These are phyloP conservation scores for Hericium rajendrae DNA, from an alignment of 768 basidiomycete genomes.

Conservation along the genomic window DNA sequence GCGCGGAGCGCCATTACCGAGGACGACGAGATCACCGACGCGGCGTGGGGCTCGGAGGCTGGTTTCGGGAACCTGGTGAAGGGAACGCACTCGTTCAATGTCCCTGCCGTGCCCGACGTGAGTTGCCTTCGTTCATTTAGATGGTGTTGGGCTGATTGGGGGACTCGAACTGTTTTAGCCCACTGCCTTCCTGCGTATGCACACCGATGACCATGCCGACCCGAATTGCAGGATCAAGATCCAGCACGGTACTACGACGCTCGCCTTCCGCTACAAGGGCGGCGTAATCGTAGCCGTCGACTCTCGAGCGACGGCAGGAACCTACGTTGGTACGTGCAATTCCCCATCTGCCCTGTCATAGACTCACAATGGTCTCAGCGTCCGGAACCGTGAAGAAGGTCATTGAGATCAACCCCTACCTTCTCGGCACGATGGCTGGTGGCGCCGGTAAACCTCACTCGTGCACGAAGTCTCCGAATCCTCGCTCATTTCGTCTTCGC, in stretches of 20 bases:
- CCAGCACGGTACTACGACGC: conserved; percentile 95
- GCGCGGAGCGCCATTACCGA: conserved; percentile 15
- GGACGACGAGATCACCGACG: conserved; percentile 46
- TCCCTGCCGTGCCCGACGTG: conserved; percentile 73
- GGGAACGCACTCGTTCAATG: conserved; percentile 55
- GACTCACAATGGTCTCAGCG: conserved; percentile 35
- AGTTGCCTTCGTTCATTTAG: conserved; percentile 21
- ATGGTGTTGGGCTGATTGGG: background rate
- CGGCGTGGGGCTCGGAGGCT: conserved; percentile 77
- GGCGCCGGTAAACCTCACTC: conserved; percentile 66
- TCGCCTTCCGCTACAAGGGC: conserved; percentile 93
- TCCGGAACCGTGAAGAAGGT: conserved; percentile 99
- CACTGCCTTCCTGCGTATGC: conserved; percentile 78
- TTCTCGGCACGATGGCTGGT: conserved; percentile 99
- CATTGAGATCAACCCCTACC: conserved; percentile 97
- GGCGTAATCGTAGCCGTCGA: conserved; percentile 99
- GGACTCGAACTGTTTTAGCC: conserved; percentile 46
- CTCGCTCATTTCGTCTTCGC: conserved; percentile 2
- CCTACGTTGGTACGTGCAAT: conserved; percentile 73
- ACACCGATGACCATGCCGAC: conserved; percentile 94
- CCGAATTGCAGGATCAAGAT: conserved; percentile 95
- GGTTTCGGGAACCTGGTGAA: conserved; percentile 69
- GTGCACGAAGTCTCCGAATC: background rate
- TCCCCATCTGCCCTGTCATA: background rate
- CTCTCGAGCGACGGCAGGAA: conserved; percentile 93